These are phyloP conservation scores for Podila verticillata DNA, from an alignment of 192 early-diverging fungal species.

Conservation along the genomic window DNA sequence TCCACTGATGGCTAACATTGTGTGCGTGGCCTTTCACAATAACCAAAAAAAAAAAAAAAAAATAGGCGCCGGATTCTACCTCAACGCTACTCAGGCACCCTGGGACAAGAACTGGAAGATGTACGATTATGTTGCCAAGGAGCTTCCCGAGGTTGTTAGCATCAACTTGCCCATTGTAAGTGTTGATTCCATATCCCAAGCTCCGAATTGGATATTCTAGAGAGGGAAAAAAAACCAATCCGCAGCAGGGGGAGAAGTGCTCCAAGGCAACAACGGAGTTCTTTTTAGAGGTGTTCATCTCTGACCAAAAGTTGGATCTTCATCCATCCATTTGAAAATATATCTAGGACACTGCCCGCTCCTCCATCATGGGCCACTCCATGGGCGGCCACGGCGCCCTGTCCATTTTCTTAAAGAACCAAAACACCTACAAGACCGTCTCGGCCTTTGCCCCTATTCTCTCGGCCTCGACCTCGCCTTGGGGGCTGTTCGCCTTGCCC, in stretches of 20 bases:
- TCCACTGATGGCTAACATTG: too few species aligned
- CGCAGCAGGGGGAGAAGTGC: too few species aligned
- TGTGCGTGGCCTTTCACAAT: too few species aligned
- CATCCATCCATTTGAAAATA: neutral
- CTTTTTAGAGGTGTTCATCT: too few species aligned
- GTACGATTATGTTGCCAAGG: constrained; percentile 83
- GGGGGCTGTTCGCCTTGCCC: constrained; percentile 85
- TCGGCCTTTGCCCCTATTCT: constrained; percentile 89
- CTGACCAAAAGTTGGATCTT: neutral
- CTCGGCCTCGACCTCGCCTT: constrained; percentile 73
- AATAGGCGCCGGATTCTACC: constrained; percentile 69
- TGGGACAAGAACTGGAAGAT: constrained; percentile 84
- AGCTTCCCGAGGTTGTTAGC: constrained; percentile 71
- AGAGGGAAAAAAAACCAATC: too few species aligned
- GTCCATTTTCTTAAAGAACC: constrained; percentile 77
- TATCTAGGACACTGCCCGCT: constrained; percentile 59
- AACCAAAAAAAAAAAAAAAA: too few species aligned
- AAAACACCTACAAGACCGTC: constrained; percentile 71
- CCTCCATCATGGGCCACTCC: constrained; percentile 77
- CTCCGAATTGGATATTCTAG: neutral
- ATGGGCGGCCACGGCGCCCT: constrained; percentile 95
- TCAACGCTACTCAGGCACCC: constrained; percentile 80
- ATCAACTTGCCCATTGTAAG: constrained; percentile 69
- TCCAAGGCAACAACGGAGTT: too few species aligned
- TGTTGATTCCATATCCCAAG: neutral